phyloP scores from a whole-genome alignment of 2,329 filamentous ascomycete species.

The Aspergillus sp. region DNA sequence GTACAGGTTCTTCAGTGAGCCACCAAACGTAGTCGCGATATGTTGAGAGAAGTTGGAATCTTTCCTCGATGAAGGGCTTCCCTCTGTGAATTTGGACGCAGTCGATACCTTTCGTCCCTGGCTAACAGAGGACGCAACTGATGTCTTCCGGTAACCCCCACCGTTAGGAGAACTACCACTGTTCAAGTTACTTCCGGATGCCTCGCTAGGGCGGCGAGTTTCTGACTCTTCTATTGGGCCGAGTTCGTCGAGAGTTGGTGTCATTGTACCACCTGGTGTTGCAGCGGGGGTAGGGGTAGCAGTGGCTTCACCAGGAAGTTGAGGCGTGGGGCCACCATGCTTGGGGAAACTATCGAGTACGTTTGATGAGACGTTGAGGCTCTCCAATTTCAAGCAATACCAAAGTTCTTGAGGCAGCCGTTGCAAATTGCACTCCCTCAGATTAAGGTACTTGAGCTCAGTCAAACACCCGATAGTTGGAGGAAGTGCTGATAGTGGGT shows the following conservation, averaged over 20 bases:
- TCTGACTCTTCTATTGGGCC: constrained; percentile 63
- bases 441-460: constrained; percentile 81
- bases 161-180: constrained; percentile 69
- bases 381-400: constrained; percentile 88
- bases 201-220: constrained; percentile 77
- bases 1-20: constrained; percentile 78
- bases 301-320: constrained; percentile 54
- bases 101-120: constrained; percentile 83
- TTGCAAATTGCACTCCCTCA: constrained; percentile 90
- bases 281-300: constrained; percentile 49
- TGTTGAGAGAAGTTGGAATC: constrained; percentile 84
- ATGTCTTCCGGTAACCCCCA: constrained; percentile 68
- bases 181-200: constrained; percentile 73
- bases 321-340: constrained; percentile 65
- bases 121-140: constrained; percentile 76
- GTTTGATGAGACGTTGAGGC: constrained; percentile 92
- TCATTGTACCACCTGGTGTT: constrained; percentile 55
- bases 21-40: constrained; percentile 81
- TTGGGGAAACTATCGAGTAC: constrained; percentile 89
- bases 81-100: constrained; percentile 66
- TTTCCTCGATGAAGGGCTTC: constrained; percentile 66
- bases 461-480: constrained; percentile 82
- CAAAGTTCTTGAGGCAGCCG: constrained; percentile 91
- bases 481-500: constrained; percentile 80
- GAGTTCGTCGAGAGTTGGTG: constrained; percentile 77